These are phyloP conservation scores for Lagenidium giganteum DNA, from an alignment of 352 stramenopile species.

Conservation along the genomic window DNA sequence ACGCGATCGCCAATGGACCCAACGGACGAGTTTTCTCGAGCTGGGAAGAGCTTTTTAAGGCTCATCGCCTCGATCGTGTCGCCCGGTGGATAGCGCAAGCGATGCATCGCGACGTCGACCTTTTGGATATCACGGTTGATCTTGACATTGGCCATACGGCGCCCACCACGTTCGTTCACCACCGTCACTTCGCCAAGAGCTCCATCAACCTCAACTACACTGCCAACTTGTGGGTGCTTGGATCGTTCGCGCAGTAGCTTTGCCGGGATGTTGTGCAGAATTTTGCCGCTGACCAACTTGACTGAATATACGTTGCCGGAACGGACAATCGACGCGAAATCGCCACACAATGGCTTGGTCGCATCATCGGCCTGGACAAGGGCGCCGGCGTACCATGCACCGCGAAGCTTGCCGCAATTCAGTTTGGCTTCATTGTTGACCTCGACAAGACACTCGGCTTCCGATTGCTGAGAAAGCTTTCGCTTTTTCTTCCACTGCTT, in stretches of 20 bases:
- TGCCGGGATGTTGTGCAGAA: constrained; percentile 40
- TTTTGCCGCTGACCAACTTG: constrained; percentile 29
- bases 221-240: constrained; percentile 48
- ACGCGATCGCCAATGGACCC: constrained; percentile 60
- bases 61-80: constrained; percentile 66
- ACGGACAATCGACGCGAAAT: constrained; percentile 16
- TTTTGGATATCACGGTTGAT: constrained; percentile 44
- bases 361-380: constrained; percentile 13
- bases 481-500: constrained; percentile 52
- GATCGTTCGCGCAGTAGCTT: constrained; percentile 31
- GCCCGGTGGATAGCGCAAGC: constrained; percentile 41
- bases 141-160: constrained; percentile 39
- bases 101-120: constrained; percentile 42
- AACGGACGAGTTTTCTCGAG: constrained; percentile 48
- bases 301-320: constrained; percentile 26
- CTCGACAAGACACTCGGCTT: constrained; percentile 24
- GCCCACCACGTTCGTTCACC: constrained; percentile 16
- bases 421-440: constrained; percentile 35
- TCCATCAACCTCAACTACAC: constrained; percentile 67
- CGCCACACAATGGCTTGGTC: background rate
- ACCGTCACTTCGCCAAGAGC: constrained; percentile 52
- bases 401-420: constrained; percentile 29
- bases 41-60: constrained; percentile 57
- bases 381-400: constrained; percentile 56
- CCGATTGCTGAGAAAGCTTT: constrained; percentile 14